Conservation (phyloP, 441 rosid species). For the Gossypium gossypioides region DNA sequence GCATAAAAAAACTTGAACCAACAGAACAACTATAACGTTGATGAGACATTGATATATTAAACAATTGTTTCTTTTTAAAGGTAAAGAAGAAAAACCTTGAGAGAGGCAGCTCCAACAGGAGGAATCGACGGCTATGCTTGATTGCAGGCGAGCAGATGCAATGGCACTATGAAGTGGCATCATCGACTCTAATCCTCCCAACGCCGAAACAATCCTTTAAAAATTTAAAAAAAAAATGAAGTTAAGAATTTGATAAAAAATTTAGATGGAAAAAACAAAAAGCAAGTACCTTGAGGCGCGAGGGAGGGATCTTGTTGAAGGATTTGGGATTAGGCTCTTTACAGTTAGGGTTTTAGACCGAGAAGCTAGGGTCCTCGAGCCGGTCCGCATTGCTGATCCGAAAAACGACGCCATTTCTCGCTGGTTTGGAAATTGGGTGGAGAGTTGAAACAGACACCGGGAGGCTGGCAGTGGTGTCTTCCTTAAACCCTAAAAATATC, state of each 20-base stretch:
- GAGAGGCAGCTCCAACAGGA: constrained; percentile 92
- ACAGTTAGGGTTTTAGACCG: constrained; percentile 39
- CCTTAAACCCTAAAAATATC: constrained; percentile 32
- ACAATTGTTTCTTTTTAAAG: background rate
- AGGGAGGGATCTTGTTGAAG: constrained; percentile 30
- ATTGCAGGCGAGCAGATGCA: constrained; percentile 74
- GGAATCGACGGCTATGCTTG: constrained; percentile 69
- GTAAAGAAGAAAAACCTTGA: constrained; percentile 35
- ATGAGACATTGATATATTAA: background rate
- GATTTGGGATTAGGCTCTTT: constrained; percentile 25
- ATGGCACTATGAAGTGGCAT: constrained; percentile 71
- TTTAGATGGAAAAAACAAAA: background rate
- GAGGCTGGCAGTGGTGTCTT: background rate
- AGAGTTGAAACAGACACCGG: background rate
- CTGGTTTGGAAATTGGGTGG: background rate
- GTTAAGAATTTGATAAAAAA: background rate
- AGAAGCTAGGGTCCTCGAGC: constrained; percentile 45
- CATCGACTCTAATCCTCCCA: constrained; percentile 65
- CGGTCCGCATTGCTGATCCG: constrained; percentile 43
- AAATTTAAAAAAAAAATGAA: background rate
- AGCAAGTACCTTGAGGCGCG: constrained; percentile 46
- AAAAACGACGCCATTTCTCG: constrained; percentile 57
- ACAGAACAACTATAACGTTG: background rate
- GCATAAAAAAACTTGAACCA: background rate
- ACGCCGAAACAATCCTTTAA: constrained; percentile 43